Conservation (phyloP, 306 rosid species). For the Vigna reflexopilosa region DNA sequence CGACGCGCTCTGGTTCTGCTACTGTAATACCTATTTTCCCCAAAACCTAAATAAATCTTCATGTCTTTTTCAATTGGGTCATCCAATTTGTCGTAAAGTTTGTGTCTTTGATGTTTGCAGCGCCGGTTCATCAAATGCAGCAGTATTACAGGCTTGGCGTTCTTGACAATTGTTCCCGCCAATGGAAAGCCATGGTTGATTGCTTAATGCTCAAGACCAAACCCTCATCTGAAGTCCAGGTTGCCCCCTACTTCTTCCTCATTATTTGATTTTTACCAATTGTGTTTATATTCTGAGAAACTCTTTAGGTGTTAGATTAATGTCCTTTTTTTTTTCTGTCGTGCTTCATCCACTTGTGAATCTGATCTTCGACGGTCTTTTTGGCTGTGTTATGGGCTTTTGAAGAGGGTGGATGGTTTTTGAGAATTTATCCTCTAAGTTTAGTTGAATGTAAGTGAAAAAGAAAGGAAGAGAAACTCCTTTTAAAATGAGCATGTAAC, state of each 20-base stretch:
- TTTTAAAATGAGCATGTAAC: background rate
- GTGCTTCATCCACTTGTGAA: background rate
- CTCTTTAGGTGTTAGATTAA: background rate
- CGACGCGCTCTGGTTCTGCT: conserved; percentile 91
- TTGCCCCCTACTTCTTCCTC: conserved; percentile 41
- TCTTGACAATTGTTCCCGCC: conserved; percentile 72
- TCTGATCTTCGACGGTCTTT: background rate
- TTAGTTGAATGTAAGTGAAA: background rate
- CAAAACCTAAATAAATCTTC: background rate
- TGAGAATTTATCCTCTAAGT: background rate
- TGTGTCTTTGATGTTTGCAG: conserved; percentile 52
- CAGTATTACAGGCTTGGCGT: conserved; percentile 84
- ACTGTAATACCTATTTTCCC: conserved; percentile 53
- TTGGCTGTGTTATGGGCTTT: background rate
- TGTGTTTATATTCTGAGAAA: background rate
- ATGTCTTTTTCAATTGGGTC: conserved; percentile 26
- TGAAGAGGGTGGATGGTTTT: conserved; percentile 3
- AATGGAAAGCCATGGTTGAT: conserved; percentile 71
- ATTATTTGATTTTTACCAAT: background rate
- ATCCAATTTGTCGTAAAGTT: conserved; percentile 9
- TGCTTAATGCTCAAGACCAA: conserved; percentile 85
- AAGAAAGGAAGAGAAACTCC: background rate
- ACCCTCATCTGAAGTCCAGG: conserved; percentile 64
- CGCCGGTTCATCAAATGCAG: conserved; percentile 94
- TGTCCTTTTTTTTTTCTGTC: background rate